These are phyloP conservation scores for Alopecurus myosuroides DNA, from an alignment of 176 grass and related monocot genomes.

Conservation along the genomic window DNA sequence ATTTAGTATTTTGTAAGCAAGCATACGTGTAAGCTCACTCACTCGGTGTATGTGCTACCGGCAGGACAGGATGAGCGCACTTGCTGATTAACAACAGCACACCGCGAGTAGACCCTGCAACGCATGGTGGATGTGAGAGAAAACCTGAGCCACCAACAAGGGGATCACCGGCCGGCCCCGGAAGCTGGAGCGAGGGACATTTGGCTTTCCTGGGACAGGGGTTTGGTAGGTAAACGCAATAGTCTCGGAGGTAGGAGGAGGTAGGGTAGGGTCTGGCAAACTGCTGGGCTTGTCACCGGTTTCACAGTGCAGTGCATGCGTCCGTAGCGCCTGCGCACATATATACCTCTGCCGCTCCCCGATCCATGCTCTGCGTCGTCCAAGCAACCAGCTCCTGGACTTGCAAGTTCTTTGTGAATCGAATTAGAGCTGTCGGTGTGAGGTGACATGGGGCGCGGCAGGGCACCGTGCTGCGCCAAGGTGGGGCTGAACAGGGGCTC, in stretches of 20 bases:
- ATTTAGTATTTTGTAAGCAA: background rate
- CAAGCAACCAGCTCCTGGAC: background rate
- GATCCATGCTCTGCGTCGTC: constrained; percentile 17
- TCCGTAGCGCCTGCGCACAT: constrained; percentile 19
- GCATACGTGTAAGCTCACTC: constrained; percentile 22
- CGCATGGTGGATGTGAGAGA: background rate
- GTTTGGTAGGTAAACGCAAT: constrained; percentile 65
- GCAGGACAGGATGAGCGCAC: constrained; percentile 3
- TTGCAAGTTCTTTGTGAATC: background rate
- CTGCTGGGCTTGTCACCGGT: constrained; percentile 17
- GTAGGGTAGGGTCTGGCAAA: background rate
- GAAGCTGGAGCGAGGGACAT: background rate
- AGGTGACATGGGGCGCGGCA: constrained; percentile 52
- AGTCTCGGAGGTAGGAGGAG: constrained; percentile 8
- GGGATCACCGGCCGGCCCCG: background rate
- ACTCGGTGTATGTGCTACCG: background rate
- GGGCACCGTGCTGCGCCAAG: constrained; percentile 90
- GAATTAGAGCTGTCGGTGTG: background rate
- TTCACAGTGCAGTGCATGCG: background rate
- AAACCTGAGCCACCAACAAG: constrained; percentile 40
- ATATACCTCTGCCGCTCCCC: constrained; percentile 16
- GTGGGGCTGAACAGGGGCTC: constrained; percentile 84
- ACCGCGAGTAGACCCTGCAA: constrained; percentile 7
- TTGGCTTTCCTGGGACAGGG: constrained; percentile 43
- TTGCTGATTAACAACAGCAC: background rate